Percentiles rank a stretch among this genome's conserved stretches.
Evolutionary conservation across 495 filamentous ascomycete species (phyloP).

Genomic region (Neurospora hispaniola): DNA sequence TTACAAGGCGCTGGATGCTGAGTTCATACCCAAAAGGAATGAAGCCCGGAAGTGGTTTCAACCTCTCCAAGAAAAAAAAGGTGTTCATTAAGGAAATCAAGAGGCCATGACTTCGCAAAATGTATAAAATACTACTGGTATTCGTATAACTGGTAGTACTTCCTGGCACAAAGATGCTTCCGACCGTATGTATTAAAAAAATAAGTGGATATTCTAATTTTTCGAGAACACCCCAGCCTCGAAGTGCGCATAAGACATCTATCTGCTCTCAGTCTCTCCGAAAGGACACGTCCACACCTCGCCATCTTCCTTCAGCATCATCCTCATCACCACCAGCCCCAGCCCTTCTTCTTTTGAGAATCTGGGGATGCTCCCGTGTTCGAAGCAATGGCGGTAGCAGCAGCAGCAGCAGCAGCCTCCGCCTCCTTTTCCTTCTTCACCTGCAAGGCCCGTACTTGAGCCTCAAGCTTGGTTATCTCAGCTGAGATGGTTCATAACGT

Average conservation of each 20-base stretch:
- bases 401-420: not conserved
- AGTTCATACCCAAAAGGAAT: not conserved
- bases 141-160: not conserved
- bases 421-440: not conserved
- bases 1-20: not conserved
- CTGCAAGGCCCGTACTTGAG: constrained; percentile 12
- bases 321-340: not conserved
- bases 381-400: not conserved
- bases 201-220: not conserved
- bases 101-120: not conserved
- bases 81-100: not conserved
- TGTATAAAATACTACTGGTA: not conserved
- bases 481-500: constrained; percentile 1
- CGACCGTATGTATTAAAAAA: not conserved
- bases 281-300: not conserved
- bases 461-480: constrained; percentile 14
- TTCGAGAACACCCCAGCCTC: not conserved
- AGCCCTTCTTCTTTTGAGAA: constrained; percentile 1
- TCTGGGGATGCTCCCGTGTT: not conserved
- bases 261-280: not conserved
- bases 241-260: not conserved
- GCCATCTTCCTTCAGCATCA: not conserved
- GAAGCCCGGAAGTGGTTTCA: not conserved
- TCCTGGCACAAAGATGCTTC: not conserved
- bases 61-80: not conserved